phyloP scores from a whole-genome alignment of 169 alveolate genomes.

The Plasmodium fragile region DNA sequence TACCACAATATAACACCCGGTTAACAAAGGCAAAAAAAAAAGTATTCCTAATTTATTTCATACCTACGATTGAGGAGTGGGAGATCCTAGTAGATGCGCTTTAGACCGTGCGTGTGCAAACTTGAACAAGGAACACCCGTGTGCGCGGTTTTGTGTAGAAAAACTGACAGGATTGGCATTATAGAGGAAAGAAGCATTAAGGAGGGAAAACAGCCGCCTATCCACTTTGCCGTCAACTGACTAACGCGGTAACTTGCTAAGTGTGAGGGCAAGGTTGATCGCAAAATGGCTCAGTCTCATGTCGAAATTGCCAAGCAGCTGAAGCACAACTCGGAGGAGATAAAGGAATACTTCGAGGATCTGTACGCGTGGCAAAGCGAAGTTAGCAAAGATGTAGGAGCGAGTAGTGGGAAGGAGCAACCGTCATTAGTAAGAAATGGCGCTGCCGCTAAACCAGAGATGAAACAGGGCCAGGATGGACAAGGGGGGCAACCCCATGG shows the following conservation, averaged over 20 bases:
- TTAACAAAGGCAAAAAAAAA: not conserved
- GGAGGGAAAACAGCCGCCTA: not conserved
- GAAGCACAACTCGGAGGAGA: constrained; percentile 64
- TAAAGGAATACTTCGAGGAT: constrained; percentile 71
- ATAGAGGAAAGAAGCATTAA: not conserved
- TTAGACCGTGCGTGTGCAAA: not conserved
- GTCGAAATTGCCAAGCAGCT: constrained; percentile 75
- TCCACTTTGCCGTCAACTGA: not conserved
- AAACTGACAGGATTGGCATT: not conserved
- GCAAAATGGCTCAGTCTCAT: constrained; percentile 68
- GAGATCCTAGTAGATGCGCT: not conserved
- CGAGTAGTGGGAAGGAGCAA: not conserved
- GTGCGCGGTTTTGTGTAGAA: not conserved
- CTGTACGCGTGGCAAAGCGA: constrained; percentile 72
- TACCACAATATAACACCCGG: not conserved
- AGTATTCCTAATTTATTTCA: not conserved
- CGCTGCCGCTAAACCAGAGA: not conserved
- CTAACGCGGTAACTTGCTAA: not conserved
- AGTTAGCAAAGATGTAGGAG: constrained; percentile 12
- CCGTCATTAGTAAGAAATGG: not conserved
- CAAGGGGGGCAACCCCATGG: not conserved
- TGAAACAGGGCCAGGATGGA: not conserved
- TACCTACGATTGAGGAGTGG: not conserved
- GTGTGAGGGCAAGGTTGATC: not conserved
- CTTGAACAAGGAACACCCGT: not conserved